Conservation (phyloP, 345 rosid species). For the Rhizophora apiculata region DNA sequence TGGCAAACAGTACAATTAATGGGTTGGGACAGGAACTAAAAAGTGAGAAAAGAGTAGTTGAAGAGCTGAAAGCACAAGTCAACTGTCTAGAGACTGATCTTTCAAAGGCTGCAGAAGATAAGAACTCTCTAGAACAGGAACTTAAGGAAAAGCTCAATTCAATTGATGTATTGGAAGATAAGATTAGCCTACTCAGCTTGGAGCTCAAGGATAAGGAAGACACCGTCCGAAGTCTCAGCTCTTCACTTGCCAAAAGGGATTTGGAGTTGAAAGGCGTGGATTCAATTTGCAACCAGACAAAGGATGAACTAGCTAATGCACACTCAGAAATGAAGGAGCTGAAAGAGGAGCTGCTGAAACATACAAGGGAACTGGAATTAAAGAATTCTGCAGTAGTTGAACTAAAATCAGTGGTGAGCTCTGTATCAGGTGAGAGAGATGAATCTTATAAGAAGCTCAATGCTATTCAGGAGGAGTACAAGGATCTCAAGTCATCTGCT, state of each 20-base stretch:
- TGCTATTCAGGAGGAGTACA: slow-evolving; percentile 42
- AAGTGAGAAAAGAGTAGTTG: slow-evolving; percentile 54
- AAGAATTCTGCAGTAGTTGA: slow-evolving; percentile 52
- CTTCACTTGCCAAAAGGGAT: slow-evolving; percentile 53
- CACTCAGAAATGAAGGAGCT: slow-evolving; percentile 41
- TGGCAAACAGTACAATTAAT: slow-evolving; percentile 55
- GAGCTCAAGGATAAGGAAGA: slow-evolving; percentile 70
- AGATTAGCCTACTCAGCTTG: slow-evolving; percentile 43
- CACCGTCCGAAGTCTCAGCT: slow-evolving; percentile 39
- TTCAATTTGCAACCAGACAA: slow-evolving; percentile 39
- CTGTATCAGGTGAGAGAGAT: slow-evolving; percentile 51
- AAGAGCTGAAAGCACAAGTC: slow-evolving; percentile 49
- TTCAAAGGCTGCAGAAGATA: slow-evolving; percentile 52
- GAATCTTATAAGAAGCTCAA: slow-evolving; percentile 42
- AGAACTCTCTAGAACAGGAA: slow-evolving; percentile 52
- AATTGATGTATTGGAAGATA: slow-evolving; percentile 52
- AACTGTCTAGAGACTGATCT: slow-evolving; percentile 49
- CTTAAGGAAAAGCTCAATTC: slow-evolving; percentile 50
- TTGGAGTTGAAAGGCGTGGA: slow-evolving; percentile 49
- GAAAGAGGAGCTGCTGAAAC: slow-evolving; percentile 41
- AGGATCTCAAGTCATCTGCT: slow-evolving; percentile 55
- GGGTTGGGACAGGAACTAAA: slow-evolving; percentile 70
- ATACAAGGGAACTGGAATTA: slow-evolving; percentile 44
- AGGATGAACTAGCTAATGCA: slow-evolving; percentile 52
- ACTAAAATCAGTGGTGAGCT: slow-evolving; percentile 45